These are phyloP conservation scores for Thalassiosira ordinaria DNA, from an alignment of 352 stramenopile genomes.

Conservation along the genomic window DNA sequence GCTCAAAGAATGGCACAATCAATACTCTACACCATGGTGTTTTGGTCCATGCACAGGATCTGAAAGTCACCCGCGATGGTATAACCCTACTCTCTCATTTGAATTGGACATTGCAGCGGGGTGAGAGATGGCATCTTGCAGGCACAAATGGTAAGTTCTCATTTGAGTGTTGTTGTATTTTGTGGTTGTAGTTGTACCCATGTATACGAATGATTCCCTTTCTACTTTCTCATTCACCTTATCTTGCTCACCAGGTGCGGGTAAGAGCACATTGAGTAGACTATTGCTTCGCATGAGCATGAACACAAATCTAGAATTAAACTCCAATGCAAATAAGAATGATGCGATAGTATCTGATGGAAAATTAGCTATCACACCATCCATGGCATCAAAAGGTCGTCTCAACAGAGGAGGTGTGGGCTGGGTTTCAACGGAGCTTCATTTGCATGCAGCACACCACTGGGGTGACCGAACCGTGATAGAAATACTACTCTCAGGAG, in stretches of 20 bases:
- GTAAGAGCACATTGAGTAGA: constrained; percentile 73
- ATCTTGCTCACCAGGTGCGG: constrained; percentile 34
- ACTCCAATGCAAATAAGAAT: constrained; percentile 7
- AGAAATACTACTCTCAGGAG: constrained; percentile 39
- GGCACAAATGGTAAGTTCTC: constrained; percentile 66
- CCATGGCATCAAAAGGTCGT: neutral
- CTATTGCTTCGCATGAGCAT: constrained; percentile 57
- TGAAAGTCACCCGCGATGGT: constrained; percentile 56
- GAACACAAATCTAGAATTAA: constrained; percentile 18
- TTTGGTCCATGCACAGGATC: constrained; percentile 51
- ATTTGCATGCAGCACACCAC: constrained; percentile 86
- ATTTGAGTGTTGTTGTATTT: too few relatives aligned
- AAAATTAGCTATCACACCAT: constrained; percentile 23
- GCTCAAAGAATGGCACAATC: neutral
- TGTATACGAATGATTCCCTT: too few relatives aligned
- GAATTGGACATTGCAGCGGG: constrained; percentile 65
- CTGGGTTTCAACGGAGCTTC: constrained; percentile 90
- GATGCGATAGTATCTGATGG: constrained; percentile 40
- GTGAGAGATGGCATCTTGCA: constrained; percentile 73
- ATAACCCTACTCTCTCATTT: constrained; percentile 64
- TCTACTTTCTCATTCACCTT: neutral
- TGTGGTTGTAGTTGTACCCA: too few relatives aligned
- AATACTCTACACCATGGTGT: constrained; percentile 5
- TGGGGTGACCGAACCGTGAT: constrained; percentile 32
- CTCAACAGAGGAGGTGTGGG: constrained; percentile 68